These are phyloP conservation scores for Chlamydomonas asymmetrica DNA, from an alignment of 139 green algal species.

Conservation along the genomic window DNA sequence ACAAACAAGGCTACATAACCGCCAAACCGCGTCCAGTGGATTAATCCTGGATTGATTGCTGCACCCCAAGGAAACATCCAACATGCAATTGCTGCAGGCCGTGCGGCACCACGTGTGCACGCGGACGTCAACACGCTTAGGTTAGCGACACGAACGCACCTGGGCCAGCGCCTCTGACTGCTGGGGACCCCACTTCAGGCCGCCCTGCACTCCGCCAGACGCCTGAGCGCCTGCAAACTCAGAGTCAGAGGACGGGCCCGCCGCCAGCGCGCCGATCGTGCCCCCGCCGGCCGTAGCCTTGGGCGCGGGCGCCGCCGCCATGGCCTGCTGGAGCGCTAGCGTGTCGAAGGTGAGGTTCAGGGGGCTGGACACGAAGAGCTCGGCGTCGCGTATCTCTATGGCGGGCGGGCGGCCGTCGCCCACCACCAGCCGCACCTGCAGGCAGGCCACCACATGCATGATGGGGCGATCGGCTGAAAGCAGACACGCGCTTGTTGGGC, in stretches of 20 bases:
- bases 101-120: too few relatives aligned
- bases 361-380: too few relatives aligned
- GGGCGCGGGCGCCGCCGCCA: neutral
- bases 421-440: constrained; percentile 12
- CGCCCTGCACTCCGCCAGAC: neutral
- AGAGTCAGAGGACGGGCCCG: constrained; percentile 7
- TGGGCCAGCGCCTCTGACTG: constrained; percentile 18
- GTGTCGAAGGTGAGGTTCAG: too few relatives aligned
- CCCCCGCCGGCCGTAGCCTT: neutral
- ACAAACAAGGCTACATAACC: too few relatives aligned
- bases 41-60: too few relatives aligned
- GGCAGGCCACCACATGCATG: too few relatives aligned
- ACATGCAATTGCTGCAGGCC: too few relatives aligned
- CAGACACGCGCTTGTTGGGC: too few relatives aligned
- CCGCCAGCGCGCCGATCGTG: neutral
- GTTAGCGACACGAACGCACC: constrained; percentile 4
- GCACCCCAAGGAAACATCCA: too few relatives aligned
- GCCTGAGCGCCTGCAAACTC: constrained; percentile 8
- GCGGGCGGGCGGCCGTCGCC: constrained; percentile 18
- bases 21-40: too few relatives aligned
- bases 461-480: too few relatives aligned
- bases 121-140: neutral
- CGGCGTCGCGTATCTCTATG: constrained; percentile 57
- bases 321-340: too few relatives aligned
- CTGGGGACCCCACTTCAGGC: neutral